These are phyloP conservation scores for Fusarium caatingaense DNA, from an alignment of 2,329 filamentous ascomycete species.

Conservation along the genomic window DNA sequence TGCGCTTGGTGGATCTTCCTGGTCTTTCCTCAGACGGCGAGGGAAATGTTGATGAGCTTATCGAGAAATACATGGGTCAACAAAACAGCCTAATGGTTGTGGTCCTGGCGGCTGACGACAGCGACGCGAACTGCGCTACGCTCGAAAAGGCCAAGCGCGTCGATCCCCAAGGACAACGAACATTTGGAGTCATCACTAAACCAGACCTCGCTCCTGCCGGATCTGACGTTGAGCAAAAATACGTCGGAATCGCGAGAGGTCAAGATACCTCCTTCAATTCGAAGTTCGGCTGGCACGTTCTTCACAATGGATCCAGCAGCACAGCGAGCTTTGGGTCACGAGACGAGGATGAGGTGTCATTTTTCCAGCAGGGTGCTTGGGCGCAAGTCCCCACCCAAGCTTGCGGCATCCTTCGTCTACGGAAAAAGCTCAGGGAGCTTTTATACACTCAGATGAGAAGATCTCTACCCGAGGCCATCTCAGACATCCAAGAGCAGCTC, in stretches of 20 bases:
- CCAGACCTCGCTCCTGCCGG: neutral
- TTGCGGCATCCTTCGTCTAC: slow-evolving; percentile 49
- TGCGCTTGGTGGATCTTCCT: neutral
- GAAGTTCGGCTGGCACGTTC: neutral
- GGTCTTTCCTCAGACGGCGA: neutral
- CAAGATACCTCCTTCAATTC: neutral
- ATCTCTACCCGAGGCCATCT: slow-evolving; percentile 44
- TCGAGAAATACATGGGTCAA: neutral
- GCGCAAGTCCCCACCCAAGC: slow-evolving; percentile 39
- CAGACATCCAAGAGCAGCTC: slow-evolving; percentile 45
- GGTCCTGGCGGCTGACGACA: neutral
- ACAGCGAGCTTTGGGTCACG: neutral
- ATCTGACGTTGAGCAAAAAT: slow-evolving; percentile 8
- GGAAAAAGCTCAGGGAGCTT: slow-evolving; percentile 50
- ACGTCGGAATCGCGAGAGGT: neutral
- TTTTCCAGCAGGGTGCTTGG: neutral
- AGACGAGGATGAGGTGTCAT: neutral
- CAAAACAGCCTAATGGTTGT: neutral
- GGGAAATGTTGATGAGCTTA: neutral
- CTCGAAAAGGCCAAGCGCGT: neutral
- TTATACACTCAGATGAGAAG: slow-evolving; percentile 47
- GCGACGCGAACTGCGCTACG: neutral
- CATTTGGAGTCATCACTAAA: neutral
- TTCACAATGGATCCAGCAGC: neutral
- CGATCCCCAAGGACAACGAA: neutral